Base-by-base conservation (phyloP, 2,329 filamentous ascomycete genomes). In the Cytospora leucostoma region DNA sequence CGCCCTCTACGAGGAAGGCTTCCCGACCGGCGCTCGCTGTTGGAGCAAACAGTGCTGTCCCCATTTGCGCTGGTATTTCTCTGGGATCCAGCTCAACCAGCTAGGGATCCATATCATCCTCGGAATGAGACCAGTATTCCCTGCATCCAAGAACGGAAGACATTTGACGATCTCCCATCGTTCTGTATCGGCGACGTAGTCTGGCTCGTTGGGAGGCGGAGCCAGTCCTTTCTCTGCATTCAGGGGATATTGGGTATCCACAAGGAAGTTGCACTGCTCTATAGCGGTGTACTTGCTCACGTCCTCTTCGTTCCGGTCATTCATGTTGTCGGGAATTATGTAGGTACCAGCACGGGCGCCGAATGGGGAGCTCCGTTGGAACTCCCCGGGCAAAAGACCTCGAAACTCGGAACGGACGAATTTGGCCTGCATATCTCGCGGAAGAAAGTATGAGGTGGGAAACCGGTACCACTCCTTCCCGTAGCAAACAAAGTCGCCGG, bases 401-500 rank as follows among this genome's bases (percentile, higher is more conserved):
- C 84, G 84, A 75, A 99, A 99, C 68, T 95, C 92, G 69, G 92
- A 96, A 68, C 90, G 91, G 69, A 99, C 80, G 71, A 97, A 99
- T 70, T 95, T 97, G 70, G 91, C 90, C 67, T 86, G 88, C 80
- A 95, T 91, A 56, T 86, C 84, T n/a, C 88, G 80, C 0, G 95
- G 94, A 3, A 99, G 81, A 73, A 95, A 93, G 78, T 93, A 98
- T 0, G 93, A 96, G 0, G 91, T 94, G 1, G 95, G 94, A 73
- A 97, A 98, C 40, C 95, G 91, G 75, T 99, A 97, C 95, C 95
- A 99, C 74, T 99, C 95, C 74, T 98, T 99, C 34, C 92, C 93
- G 47, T 97, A 85, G 74, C 95, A 99, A 3, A 99, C 86, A 19
- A 82, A 87, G 67, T 92, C 89, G 17, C 88, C 90, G 2, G 78